A percentile compares a stretch with the other conserved stretches of the same genome.
These are phyloP conservation scores for Capsella rubella DNA, from an alignment of 441 rosid species.

Conservation along the genomic window DNA sequence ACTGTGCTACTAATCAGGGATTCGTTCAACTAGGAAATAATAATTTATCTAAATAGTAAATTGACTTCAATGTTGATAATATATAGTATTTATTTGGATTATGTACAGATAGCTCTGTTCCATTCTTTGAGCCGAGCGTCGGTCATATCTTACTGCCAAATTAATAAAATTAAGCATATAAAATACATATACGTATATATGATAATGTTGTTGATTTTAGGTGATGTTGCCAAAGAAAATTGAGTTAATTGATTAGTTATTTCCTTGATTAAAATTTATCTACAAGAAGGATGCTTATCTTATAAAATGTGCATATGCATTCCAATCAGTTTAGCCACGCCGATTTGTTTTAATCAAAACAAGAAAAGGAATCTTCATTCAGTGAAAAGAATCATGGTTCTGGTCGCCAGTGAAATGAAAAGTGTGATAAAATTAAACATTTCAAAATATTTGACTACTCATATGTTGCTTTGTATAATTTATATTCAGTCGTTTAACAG, in stretches of 20 bases:
- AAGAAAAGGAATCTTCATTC: not conserved
- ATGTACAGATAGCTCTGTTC: not conserved
- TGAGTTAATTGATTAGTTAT: constrained; percentile 1
- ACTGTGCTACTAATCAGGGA: constrained; percentile 10
- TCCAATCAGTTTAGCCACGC: constrained; percentile 4
- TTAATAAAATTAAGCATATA: not conserved
- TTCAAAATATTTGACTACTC: constrained; percentile 5
- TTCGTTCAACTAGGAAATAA: constrained; percentile 23
- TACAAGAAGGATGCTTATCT: not conserved
- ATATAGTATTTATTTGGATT: constrained; percentile 16
- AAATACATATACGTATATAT: too few relatives aligned
- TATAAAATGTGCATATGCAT: not conserved
- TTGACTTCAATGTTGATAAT: constrained; percentile 3
- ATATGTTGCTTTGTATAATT: constrained; percentile 10
- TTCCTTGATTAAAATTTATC: constrained; percentile 10
- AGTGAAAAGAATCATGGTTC: not conserved
- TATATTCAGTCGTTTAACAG: not conserved
- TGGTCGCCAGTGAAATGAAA: not conserved
- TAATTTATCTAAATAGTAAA: constrained; percentile 4
- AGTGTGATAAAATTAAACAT: not conserved
- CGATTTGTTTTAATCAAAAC: constrained; percentile 1
- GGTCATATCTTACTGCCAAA: constrained; percentile 26
- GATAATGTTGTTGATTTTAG: too few relatives aligned
- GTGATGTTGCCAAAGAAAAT: not conserved
- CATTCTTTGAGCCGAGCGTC: constrained; percentile 4